Evolutionary conservation across 768 basidiomycete species (phyloP), one percentile per base, ranked within the genome.

Genomic region (Inosperma sp.): DNA sequence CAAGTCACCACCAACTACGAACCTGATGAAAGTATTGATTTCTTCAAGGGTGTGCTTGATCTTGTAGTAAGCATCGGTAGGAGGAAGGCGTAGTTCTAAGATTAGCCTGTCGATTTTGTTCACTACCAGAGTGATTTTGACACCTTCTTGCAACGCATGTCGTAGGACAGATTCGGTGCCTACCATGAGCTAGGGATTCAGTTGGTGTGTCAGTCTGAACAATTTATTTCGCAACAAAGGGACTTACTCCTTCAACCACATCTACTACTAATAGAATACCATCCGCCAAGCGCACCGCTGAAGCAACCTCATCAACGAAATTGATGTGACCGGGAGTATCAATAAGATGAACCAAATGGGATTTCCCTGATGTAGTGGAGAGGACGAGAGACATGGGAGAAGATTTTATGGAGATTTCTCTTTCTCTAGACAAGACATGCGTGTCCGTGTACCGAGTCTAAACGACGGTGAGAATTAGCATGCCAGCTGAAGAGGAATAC

Each of bases 1-100:
- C n/a, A n/a, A n/a, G n/a, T n/a, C n/a, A n/a, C n/a, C n/a, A n/a
- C n/a, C n/a, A n/a, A n/a, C n/a, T n/a, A n/a, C n/a, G 54, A 49
- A 93, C 91, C 91, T 87, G 64, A 99, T 97, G 67, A 94, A 86
- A 1, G 86, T 89, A 67, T 99, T 99, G 46, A 99, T 85, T 67
- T 99, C 96, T 65, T 99, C 96, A 49, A 99, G 95, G 2, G 94
- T 97, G 65, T 98, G 95, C 68, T 92, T 95, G 58, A 99, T 92
- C 77, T 99, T 99, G 74, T 94, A 97, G 74, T 91, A 99, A 0
- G 96, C 96, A 61, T 99, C 96, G 34, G 84, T 73, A 48, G 96
- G 96, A 62, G 94, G 94, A 63, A 99, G 84, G 39, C 96, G 84
- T 51, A 99, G 76, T 70, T 99, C 96, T 49, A 99, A 82, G 56